These are phyloP conservation scores for Hericium coralloides DNA, from an alignment of 768 basidiomycete species.

Conservation along the genomic window DNA sequence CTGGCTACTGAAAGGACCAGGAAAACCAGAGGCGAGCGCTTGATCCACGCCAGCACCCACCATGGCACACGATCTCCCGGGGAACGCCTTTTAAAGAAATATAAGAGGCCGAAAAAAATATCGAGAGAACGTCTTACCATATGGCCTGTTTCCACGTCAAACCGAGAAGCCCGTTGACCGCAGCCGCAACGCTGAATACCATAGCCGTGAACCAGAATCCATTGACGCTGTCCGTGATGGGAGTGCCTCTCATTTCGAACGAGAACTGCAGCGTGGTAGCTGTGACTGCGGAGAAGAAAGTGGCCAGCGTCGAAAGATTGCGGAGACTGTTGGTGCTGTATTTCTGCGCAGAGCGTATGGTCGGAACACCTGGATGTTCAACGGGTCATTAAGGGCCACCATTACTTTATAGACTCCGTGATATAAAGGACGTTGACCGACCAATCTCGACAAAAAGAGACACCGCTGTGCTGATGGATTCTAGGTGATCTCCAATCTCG, in stretches of 20 bases:
- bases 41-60: conserved; percentile 86
- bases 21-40: conserved; percentile 74
- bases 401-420: not conserved
- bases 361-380: conserved; percentile 48
- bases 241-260: conserved; percentile 31
- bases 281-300: conserved; percentile 70
- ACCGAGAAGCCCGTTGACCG: conserved; percentile 67
- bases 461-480: conserved; percentile 55
- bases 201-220: conserved; percentile 68
- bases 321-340: conserved; percentile 61
- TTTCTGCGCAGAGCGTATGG: conserved; percentile 68
- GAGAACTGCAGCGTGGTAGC: conserved; percentile 69
- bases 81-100: conserved; percentile 42
- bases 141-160: conserved; percentile 77
- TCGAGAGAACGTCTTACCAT: conserved; percentile 44
- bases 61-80: conserved; percentile 73
- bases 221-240: conserved; percentile 48
- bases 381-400: too few species aligned
- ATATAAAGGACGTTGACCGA: conserved; percentile 20
- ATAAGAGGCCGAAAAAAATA: not conserved
- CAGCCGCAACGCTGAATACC: conserved; percentile 70
- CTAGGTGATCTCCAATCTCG: conserved; percentile 71
- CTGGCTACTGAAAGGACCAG: conserved; percentile 77
- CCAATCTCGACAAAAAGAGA: conserved; percentile 72
- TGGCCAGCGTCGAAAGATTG: conserved; percentile 69